phyloP scores from a whole-genome alignment of 2,329 filamentous ascomycete species.

The Akanthomyces uredinophilus region DNA sequence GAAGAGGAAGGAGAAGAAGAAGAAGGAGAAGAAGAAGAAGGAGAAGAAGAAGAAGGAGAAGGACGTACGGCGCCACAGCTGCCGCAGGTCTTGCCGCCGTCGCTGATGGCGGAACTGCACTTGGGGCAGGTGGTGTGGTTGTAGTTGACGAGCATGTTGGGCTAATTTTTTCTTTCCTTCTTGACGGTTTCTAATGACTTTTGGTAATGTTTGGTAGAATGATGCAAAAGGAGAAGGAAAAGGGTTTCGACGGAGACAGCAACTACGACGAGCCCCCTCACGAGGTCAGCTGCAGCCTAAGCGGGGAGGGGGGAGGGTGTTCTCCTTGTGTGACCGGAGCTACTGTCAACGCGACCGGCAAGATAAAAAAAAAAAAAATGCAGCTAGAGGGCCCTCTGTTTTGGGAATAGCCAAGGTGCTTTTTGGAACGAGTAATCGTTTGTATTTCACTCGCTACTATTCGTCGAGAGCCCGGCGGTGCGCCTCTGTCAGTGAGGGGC shows the following conservation, averaged over 20 bases:
- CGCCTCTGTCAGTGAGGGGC: neutral
- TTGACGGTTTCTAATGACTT: too few relatives aligned
- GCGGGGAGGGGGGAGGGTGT: neutral
- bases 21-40: too few relatives aligned
- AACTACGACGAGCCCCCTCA: neutral
- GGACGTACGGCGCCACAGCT: slow-evolving; percentile 52
- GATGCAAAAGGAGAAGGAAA: neutral
- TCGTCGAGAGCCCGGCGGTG: neutral
- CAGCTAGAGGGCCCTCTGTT: neutral
- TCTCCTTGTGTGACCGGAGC: too few relatives aligned
- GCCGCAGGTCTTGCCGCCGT: slow-evolving; percentile 47
- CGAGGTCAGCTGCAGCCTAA: slow-evolving; percentile 7
- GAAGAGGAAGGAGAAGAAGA: neutral
- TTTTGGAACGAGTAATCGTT: neutral
- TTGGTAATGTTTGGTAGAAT: neutral
- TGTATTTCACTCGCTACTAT: slow-evolving; percentile 4
- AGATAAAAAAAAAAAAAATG: neutral
- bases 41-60: neutral
- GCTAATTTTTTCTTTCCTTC: neutral
- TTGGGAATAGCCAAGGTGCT: neutral
- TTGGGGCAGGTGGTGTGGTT: slow-evolving; percentile 48
- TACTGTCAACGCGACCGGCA: neutral
- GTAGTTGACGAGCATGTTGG: slow-evolving; percentile 30
- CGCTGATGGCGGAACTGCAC: slow-evolving; percentile 45
- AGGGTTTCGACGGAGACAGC: too few relatives aligned